These are phyloP conservation scores for Phytophthora multivora DNA, from an alignment of 352 stramenopile genomes.

Conservation along the genomic window DNA sequence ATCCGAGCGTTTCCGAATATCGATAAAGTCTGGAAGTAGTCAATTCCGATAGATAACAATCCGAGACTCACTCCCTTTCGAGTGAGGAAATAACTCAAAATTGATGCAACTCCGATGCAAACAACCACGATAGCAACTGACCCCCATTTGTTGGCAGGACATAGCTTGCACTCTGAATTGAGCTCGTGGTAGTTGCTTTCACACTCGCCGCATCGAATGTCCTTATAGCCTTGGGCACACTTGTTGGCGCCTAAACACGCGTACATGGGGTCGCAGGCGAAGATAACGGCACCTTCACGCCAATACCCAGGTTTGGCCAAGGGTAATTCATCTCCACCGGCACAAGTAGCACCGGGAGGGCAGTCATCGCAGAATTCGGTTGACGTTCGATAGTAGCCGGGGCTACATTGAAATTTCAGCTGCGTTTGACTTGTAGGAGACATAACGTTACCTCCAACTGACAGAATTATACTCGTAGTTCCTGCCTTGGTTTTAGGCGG, in stretches of 20 bases:
- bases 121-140: slow-evolving; percentile 56
- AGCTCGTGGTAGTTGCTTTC: slow-evolving; percentile 59
- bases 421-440: slow-evolving; percentile 60
- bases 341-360: slow-evolving; percentile 52
- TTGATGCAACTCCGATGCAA: slow-evolving; percentile 44
- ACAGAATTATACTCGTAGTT: slow-evolving; percentile 55
- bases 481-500: slow-evolving; percentile 65
- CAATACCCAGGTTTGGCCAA: slow-evolving; percentile 58
- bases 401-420: slow-evolving; percentile 67
- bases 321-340: slow-evolving; percentile 51
- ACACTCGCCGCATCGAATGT: slow-evolving; percentile 56
- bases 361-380: slow-evolving; percentile 57
- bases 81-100: slow-evolving; percentile 65
- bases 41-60: slow-evolving; percentile 79
- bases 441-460: slow-evolving; percentile 65
- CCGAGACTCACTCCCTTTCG: slow-evolving; percentile 70
- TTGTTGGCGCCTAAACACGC: slow-evolving; percentile 61
- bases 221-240: slow-evolving; percentile 49
- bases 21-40: slow-evolving; percentile 88
- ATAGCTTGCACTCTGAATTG: slow-evolving; percentile 64
- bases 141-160: slow-evolving; percentile 61
- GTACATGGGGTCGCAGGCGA: slow-evolving; percentile 60
- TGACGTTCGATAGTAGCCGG: slow-evolving; percentile 54
- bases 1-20: slow-evolving; percentile 80
- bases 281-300: slow-evolving; percentile 56